Conservation (phyloP, 208 protist species). For the Angomonas deanei region DNA sequence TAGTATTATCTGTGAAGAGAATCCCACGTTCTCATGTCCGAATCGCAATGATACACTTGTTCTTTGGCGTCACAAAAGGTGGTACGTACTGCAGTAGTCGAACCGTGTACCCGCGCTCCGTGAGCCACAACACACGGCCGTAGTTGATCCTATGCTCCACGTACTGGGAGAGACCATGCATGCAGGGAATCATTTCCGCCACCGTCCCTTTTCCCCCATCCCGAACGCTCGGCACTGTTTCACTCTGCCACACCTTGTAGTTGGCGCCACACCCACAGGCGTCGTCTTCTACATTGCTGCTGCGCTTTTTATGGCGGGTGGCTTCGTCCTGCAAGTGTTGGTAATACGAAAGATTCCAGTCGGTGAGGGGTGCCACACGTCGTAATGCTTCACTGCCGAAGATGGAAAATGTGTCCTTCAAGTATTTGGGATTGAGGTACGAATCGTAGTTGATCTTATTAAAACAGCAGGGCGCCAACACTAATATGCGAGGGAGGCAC, state of each 20-base stretch:
- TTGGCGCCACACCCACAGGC: background rate
- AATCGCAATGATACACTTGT: conserved; percentile 58
- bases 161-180: conserved; percentile 37
- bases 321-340: conserved; percentile 16
- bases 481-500: conserved; percentile 50
- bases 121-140: conserved; percentile 60
- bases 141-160: conserved; percentile 63
- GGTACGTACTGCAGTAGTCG: conserved; percentile 61
- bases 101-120: conserved; percentile 36
- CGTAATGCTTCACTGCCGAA: conserved; percentile 14
- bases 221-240: background rate
- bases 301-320: background rate
- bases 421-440: conserved; percentile 46
- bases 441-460: conserved; percentile 38
- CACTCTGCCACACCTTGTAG: background rate
- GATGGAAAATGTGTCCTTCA: conserved; percentile 29
- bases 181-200: conserved; percentile 32
- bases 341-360: conserved; percentile 60
- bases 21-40: background rate
- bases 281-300: background rate
- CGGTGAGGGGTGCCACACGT: conserved; percentile 47
- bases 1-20: background rate
- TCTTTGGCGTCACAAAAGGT: conserved; percentile 72
- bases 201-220: conserved; percentile 16
- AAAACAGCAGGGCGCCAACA: conserved; percentile 75